Base-by-base conservation (phyloP, 257 asterid species). In the Ligustrum vulgare region DNA sequence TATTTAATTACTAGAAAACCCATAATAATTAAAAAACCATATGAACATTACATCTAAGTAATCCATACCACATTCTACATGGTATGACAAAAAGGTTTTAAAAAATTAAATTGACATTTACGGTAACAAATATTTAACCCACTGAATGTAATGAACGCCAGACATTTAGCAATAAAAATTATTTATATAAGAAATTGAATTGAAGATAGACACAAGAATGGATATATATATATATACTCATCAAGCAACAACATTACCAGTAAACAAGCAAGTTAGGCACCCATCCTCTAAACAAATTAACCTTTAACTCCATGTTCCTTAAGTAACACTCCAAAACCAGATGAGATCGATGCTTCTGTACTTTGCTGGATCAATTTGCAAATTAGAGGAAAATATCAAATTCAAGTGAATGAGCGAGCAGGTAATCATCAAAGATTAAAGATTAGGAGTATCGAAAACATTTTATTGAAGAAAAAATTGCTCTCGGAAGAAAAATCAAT, bases 241-340 rank as follows among this genome's bases (percentile, higher is more conserved):
- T 39, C 13, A 39, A 39, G 43, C 43, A 37, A 39, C 45, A 39
- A 39, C 3, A 0, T n/a, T 22, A 22, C 65, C 13, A 58, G 8
- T 16, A n/a, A 51, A 51, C 62, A 51, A 88, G 77, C 69, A 88
- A 82, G 58, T 89, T 86, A 33, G 90, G 93, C 69, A 88, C 89
- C 90, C 90, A 86, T 74, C 90, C 93, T 75, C 89, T 84, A 66
- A 86, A 88, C 80, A 88, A n/a, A n/a, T n/a, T n/a, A 88, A 45
- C 93, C 90, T 84, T 63, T 81, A 62, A 79, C 62, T 11, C 89
- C 90, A 78, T 88, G 91, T 74, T 88, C 91, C 84, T 79, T 82
- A 31, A 86, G 77, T 73, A 88, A 71, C 31, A 88, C 82, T 10
- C 93, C 93, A 36, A 84, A 88, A 6, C 90, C 91, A 23, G 91